These are phyloP conservation scores for Epichloe uncinata DNA, from an alignment of 2,329 filamentous ascomycete species.

Conservation along the genomic window DNA sequence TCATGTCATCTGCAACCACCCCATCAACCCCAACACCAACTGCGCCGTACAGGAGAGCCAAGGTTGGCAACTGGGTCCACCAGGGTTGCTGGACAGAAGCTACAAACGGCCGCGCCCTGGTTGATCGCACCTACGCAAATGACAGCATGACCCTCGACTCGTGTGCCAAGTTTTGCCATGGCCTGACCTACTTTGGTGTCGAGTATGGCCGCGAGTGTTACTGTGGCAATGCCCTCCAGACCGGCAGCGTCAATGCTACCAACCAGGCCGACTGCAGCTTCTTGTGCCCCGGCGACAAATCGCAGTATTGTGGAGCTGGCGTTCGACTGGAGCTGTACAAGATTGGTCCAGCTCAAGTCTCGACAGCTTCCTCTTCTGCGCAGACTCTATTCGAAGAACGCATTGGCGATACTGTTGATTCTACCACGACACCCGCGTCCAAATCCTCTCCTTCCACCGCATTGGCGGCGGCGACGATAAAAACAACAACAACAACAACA, in stretches of 20 bases:
- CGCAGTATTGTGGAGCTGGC: conserved; percentile 19
- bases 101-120: conserved; percentile 17
- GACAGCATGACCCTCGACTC: conserved; percentile 21
- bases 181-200: conserved; percentile 22
- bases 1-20: conserved; percentile 5
- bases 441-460: neutral
- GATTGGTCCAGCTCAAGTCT: conserved; percentile 12
- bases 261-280: conserved; percentile 22
- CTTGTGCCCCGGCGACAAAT: conserved; percentile 21
- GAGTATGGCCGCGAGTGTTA: conserved; percentile 27
- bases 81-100: conserved; percentile 26
- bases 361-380: neutral
- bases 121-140: conserved; percentile 13
- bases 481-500: neutral
- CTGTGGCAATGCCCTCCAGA: conserved; percentile 20
- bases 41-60: conserved; percentile 12
- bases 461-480: too few species aligned
- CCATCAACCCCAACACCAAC: conserved; percentile 11
- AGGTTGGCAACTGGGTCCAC: conserved; percentile 17
- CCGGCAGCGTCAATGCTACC: conserved; percentile 13
- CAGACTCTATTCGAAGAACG: neutral
- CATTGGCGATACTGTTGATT: neutral
- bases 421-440: neutral
- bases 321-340: conserved; percentile 22
- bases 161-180: conserved; percentile 20